phyloP scores from a whole-genome alignment of 805 yeast species.

The Hemisphaericaspora nanyangensis region DNA sequence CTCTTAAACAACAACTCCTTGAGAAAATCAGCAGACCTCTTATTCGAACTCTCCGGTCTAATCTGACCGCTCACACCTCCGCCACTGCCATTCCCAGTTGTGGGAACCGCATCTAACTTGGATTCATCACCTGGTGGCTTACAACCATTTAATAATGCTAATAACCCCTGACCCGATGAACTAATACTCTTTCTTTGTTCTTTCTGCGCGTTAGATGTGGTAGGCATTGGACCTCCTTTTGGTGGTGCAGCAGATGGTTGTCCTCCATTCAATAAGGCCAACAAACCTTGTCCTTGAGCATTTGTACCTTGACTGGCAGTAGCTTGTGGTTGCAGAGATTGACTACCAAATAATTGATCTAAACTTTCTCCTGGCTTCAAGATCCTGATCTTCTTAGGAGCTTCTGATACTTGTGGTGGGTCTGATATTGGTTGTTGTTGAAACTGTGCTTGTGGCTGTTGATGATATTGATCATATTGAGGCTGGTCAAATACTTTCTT shows the following conservation, averaged over 20 bases:
- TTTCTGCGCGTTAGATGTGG: not conserved
- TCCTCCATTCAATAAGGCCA: constrained; percentile 18
- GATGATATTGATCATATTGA: not conserved
- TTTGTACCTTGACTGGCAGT: constrained; percentile 4
- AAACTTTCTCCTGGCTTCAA: constrained; percentile 27
- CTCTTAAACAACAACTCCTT: constrained; percentile 5
- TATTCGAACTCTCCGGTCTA: not conserved
- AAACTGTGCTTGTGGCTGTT: not conserved
- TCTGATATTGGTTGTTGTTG: not conserved
- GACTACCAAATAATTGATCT: constrained; percentile 6
- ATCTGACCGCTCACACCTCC: not conserved
- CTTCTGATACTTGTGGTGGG: not conserved
- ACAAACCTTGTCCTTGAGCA: constrained; percentile 17
- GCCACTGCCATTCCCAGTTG: not conserved
- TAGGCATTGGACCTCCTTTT: constrained; percentile 9
- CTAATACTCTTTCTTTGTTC: not conserved
- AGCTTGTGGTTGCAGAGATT: not conserved
- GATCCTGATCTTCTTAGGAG: constrained; percentile 15
- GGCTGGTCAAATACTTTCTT: not conserved
- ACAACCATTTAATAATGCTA: constrained; percentile 17
- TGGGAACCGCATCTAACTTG: not conserved
- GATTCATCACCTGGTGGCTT: not conserved
- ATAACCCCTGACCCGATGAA: constrained; percentile 14
- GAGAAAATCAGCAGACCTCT: constrained; percentile 1
- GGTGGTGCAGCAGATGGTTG: constrained; percentile 1